Percentiles rank a stretch among this genome's conserved stretches.
phyloP scores from a whole-genome alignment of 768 basidiomycete genomes.

The Podaxis mareebaensis region DNA sequence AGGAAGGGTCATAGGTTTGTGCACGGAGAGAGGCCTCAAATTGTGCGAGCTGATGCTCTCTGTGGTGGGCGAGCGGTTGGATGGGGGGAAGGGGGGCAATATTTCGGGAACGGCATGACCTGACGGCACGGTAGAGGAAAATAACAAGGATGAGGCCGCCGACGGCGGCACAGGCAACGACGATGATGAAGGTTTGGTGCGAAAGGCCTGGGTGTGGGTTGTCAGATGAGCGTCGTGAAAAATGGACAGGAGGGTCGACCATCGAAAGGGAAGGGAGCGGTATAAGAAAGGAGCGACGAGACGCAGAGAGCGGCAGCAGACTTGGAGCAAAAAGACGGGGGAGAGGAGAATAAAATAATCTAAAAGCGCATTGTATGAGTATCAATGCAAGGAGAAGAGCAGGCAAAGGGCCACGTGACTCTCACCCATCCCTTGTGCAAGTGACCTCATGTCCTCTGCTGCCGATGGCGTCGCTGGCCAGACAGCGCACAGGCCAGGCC shows the following conservation, averaged over 20 bases:
- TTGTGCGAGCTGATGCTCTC: constrained; percentile 49
- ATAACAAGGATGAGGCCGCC: constrained; percentile 39
- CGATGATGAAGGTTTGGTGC: constrained; percentile 48
- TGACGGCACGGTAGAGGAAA: constrained; percentile 37
- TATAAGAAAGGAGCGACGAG: not conserved
- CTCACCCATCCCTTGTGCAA: not conserved
- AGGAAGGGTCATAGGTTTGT: constrained; percentile 20
- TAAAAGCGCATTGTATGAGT: not conserved
- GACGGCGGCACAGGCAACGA: constrained; percentile 45
- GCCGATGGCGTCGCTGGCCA: not conserved
- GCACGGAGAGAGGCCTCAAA: constrained; percentile 28
- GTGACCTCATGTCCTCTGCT: not conserved
- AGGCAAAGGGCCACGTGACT: not conserved
- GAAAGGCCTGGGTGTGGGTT: constrained; percentile 23
- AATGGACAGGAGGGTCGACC: not conserved
- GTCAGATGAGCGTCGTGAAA: not conserved
- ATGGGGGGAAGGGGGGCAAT: constrained; percentile 60
- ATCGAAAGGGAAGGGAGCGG: not conserved
- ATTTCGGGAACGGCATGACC: constrained; percentile 29
- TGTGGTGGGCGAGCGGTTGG: constrained; percentile 64
- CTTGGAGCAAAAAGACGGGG: not conserved
- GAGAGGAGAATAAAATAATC: not conserved
- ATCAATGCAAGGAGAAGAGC: not conserved
- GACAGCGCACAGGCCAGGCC: not conserved
- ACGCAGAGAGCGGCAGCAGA: not conserved